These are phyloP conservation scores for Ceratobasidium sp. DNA, from an alignment of 1,284 basidiomycete genomes.

Conservation along the genomic window DNA sequence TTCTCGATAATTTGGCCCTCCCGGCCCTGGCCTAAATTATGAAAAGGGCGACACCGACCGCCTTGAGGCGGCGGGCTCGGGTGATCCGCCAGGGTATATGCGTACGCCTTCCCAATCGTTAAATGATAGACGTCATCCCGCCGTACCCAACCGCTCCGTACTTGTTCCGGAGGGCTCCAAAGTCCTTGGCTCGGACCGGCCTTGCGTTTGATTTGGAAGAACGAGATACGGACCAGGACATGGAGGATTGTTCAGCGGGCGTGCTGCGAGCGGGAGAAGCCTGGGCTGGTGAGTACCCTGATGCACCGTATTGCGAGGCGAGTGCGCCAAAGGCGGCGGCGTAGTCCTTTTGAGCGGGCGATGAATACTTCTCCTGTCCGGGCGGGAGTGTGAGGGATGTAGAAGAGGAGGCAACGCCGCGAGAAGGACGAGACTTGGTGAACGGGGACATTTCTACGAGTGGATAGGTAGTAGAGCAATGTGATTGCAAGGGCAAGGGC, in stretches of 20 bases:
- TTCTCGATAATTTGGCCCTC: too few relatives aligned
- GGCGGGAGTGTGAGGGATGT: conserved; percentile 12
- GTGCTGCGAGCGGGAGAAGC: not conserved
- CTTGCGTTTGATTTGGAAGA: not conserved
- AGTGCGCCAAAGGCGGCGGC: conserved; percentile 36
- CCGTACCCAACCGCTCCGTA: conserved; percentile 34
- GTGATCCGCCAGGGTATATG: not conserved
- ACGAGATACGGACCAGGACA: not conserved
- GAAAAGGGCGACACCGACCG: too few relatives aligned
- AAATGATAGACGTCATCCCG: conserved; percentile 32
- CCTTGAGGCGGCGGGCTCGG: too few relatives aligned
- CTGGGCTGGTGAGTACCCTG: not conserved
- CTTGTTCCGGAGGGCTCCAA: conserved; percentile 28
- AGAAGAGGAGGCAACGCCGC: conserved; percentile 17
- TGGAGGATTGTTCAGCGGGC: not conserved
- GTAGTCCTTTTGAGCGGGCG: conserved; percentile 29
- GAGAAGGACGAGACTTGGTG: conserved; percentile 17
- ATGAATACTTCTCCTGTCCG: conserved; percentile 28
- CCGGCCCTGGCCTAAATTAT: too few relatives aligned
- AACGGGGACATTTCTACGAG: conserved; percentile 37
- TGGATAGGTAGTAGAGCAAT: conserved; percentile 2
- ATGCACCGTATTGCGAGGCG: conserved; percentile 36
- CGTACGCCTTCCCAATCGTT: not conserved
- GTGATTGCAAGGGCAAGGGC: not conserved
- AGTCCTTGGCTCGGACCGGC: conserved; percentile 25